Percentiles rank a stretch among this genome's conserved stretches.
phyloP scores from a whole-genome alignment of 2,329 filamentous ascomycete species.

The Aureobasidium lini region DNA sequence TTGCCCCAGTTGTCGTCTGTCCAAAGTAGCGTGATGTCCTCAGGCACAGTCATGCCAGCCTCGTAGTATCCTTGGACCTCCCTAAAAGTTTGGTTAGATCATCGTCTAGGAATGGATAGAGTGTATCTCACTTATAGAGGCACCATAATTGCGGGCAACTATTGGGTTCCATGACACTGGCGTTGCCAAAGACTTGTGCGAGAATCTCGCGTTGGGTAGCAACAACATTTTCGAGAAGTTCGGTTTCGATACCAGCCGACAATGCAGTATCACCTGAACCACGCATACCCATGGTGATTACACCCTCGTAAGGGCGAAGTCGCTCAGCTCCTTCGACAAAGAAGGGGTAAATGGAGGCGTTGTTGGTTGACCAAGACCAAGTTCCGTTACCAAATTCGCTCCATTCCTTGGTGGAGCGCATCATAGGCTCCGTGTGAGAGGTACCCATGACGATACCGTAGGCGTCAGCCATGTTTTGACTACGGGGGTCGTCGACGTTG shows the following conservation, averaged over 20 bases:
- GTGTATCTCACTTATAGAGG: slow-evolving; percentile 28
- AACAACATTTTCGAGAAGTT: slow-evolving; percentile 54
- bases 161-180: slow-evolving; percentile 40
- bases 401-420: slow-evolving; percentile 49
- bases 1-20: slow-evolving; percentile 65
- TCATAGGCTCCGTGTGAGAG: slow-evolving; percentile 67
- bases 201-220: slow-evolving; percentile 53
- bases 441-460: slow-evolving; percentile 67
- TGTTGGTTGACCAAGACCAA: slow-evolving; percentile 66
- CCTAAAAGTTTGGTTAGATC: slow-evolving; percentile 44
- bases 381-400: slow-evolving; percentile 45
- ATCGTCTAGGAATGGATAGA: not conserved
- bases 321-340: slow-evolving; percentile 60
- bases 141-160: slow-evolving; percentile 63
- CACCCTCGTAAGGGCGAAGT: slow-evolving; percentile 56
- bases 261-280: slow-evolving; percentile 60
- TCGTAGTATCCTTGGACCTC: slow-evolving; percentile 65
- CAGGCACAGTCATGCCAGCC: slow-evolving; percentile 53
- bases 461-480: slow-evolving; percentile 63
- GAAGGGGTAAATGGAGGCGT: slow-evolving; percentile 59
- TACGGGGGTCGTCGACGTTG: slow-evolving; percentile 61
- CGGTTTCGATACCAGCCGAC: slow-evolving; percentile 49
- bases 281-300: slow-evolving; percentile 63
- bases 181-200: slow-evolving; percentile 45
- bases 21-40: slow-evolving; percentile 62